These are phyloP conservation scores for Cyclotella kingstonii DNA, from an alignment of 108 stramenopile genomes.

Conservation along the genomic window DNA sequence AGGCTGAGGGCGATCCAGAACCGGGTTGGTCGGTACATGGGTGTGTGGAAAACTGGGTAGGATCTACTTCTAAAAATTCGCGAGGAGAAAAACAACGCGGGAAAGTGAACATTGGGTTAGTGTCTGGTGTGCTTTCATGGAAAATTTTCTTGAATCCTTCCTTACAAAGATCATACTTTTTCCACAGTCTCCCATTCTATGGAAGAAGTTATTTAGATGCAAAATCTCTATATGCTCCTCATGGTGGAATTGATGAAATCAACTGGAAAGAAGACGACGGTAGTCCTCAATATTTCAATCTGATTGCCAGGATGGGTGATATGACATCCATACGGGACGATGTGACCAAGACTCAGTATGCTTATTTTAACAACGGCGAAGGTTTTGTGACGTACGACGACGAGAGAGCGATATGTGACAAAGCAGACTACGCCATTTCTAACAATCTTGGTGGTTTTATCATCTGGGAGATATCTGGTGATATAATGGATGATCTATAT, in stretches of 20 bases:
- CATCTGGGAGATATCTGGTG: constrained; percentile 14
- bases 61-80: neutral
- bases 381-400: constrained; percentile 35
- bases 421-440: constrained; percentile 19
- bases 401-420: constrained; percentile 25
- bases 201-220: constrained; percentile 15
- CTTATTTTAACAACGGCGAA: constrained; percentile 16
- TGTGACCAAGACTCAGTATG: constrained; percentile 29
- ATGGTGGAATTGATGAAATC: constrained; percentile 11
- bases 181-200: constrained; percentile 8
- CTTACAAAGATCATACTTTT: neutral
- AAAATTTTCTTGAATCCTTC: neutral
- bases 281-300: constrained; percentile 21
- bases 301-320: constrained; percentile 9
- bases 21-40: constrained; percentile 16
- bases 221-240: constrained; percentile 8
- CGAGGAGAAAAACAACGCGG: neutral
- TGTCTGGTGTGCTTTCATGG: neutral
- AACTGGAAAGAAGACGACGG: constrained; percentile 32
- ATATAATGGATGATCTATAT: constrained; percentile 14
- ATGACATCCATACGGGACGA: constrained; percentile 27
- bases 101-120: constrained; percentile 5
- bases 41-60: constrained; percentile 20
- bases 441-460: constrained; percentile 5
- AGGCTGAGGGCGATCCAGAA: constrained; percentile 3